Base-by-base conservation (phyloP, 2,329 filamentous ascomycete genomes). In the Cercospora sojina region DNA sequence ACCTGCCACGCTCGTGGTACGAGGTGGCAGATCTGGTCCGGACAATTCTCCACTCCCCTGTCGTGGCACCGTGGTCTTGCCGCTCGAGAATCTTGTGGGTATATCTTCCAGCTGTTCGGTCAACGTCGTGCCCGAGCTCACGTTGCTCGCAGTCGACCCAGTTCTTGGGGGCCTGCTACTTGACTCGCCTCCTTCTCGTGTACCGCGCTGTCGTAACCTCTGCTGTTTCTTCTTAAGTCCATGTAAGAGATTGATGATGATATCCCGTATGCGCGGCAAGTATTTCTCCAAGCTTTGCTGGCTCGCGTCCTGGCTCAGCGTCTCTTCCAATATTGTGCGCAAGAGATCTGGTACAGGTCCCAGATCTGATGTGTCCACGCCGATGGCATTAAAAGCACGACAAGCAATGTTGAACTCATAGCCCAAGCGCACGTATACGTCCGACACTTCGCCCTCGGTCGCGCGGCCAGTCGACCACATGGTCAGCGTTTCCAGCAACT, bases 391-490 rank as follows among this genome's bases (percentile, higher is more conserved):
- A 80, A 99, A 99, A 68, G 95, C 94, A 64, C 95, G 90, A 79
- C 94, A 98, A 29, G 95, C 95, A 83, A 99, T 95, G 80, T 99
- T 99, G 85, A 99, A 99, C 80, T 99, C 95, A 80, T 99, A 99
- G 56, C 95, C 95, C 68, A 99, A 83, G 68, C 95, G 90, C 67
- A 99, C 95, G 77, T 99, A 99, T 73, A 99, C 95, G 78, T 99
- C 95, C 12, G 95, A 98, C 67, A 99, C 95, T 78, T 98, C 92
- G 68, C 90, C 91, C 80, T 99, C 95, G 70, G 92, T 93, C 63
- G 95, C 93, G 74, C 91, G 89, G 69, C 91, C 90, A 65, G 94
- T 91, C 67, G 95, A 99, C 95, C 95, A 99, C 84, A 96, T 91
- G 56, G 95, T 99, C 69, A 99, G 84, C 5, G 94, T 99, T 82